These are phyloP conservation scores for Mikania micrantha DNA, from an alignment of 129 eudicot genomes.

Conservation along the genomic window DNA sequence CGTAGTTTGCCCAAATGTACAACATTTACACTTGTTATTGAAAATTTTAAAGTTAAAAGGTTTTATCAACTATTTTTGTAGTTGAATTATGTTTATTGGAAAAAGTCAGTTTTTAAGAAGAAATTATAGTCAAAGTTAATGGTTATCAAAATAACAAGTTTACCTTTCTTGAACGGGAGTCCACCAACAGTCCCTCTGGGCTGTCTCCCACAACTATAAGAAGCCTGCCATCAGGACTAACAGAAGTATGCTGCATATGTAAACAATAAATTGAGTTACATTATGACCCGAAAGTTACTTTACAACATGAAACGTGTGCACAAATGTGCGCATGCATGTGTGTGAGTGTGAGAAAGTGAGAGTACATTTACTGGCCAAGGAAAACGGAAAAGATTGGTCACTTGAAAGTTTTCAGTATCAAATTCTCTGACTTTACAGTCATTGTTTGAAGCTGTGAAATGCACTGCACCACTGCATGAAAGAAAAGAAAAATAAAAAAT, in stretches of 20 bases:
- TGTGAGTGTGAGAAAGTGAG: background rate
- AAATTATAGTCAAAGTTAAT: background rate
- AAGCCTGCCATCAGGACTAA: slow-evolving; percentile 70
- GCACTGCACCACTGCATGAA: slow-evolving; percentile 71
- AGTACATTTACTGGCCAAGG: slow-evolving; percentile 90
- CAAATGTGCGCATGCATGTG: too few species aligned
- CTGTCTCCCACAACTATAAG: slow-evolving; percentile 66
- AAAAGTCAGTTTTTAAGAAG: too few species aligned
- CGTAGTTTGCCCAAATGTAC: too few species aligned
- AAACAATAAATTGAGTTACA: background rate
- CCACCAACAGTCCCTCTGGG: slow-evolving; percentile 69
- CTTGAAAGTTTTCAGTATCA: slow-evolving; percentile 65
- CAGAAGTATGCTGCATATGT: slow-evolving; percentile 73
- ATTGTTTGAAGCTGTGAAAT: slow-evolving; percentile 76
- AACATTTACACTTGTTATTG: background rate
- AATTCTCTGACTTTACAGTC: slow-evolving; percentile 79
- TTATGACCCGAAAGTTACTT: too few species aligned
- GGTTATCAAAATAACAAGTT: background rate
- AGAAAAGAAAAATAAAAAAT: too few species aligned
- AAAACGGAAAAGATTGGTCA: slow-evolving; percentile 51
- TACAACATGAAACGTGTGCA: background rate
- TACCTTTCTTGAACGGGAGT: slow-evolving; percentile 70
- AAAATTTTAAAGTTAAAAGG: background rate
- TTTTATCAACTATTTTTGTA: background rate
- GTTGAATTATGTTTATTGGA: background rate